phyloP scores from a whole-genome alignment of 2,329 filamentous ascomycete genomes.

The Pseudophaeomoniella oleicola region DNA sequence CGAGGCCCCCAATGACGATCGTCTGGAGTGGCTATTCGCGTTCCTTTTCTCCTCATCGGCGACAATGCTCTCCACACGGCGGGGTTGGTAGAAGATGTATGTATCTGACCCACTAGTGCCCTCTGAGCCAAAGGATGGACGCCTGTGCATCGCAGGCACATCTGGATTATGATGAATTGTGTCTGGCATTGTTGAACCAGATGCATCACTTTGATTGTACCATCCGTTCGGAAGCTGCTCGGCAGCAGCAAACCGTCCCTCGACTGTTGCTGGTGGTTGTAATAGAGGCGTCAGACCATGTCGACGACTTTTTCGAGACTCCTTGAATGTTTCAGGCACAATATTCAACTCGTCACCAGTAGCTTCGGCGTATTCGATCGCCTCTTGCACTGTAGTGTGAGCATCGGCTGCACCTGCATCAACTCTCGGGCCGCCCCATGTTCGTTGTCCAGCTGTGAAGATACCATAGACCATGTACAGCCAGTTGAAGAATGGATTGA shows the following conservation, averaged over 20 bases:
- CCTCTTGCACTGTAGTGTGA: constrained; percentile 63
- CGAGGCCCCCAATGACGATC: no score
- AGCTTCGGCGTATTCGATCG: constrained; percentile 65
- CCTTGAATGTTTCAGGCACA: constrained; percentile 68
- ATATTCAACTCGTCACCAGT: constrained; percentile 81
- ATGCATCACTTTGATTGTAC: constrained; percentile 57
- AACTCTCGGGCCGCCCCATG: constrained; percentile 86
- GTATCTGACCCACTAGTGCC: constrained; percentile 47
- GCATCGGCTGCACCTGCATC: constrained; percentile 72
- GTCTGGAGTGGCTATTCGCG: no score
- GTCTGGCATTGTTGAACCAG: constrained; percentile 42
- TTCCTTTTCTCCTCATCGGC: constrained; percentile 53
- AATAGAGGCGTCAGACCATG: constrained; percentile 30
- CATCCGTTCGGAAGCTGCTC: constrained; percentile 53
- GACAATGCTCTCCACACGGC: constrained; percentile 62
- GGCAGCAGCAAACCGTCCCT: constrained; percentile 64
- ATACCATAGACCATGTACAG: constrained; percentile 96
- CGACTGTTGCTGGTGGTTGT: constrained; percentile 58
- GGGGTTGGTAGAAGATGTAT: constrained; percentile 38
- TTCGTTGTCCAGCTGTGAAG: constrained; percentile 84
- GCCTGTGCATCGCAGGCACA: background rate
- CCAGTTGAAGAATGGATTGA: constrained; percentile 98
- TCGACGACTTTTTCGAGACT: constrained; percentile 18
- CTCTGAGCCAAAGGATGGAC: constrained; percentile 20
- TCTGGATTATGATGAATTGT: constrained; percentile 29